Evolutionary conservation across 2,329 filamentous ascomycete species (phyloP), one percentile per base, ranked within the genome.

Genomic region (Fusarium xylarioides): DNA sequence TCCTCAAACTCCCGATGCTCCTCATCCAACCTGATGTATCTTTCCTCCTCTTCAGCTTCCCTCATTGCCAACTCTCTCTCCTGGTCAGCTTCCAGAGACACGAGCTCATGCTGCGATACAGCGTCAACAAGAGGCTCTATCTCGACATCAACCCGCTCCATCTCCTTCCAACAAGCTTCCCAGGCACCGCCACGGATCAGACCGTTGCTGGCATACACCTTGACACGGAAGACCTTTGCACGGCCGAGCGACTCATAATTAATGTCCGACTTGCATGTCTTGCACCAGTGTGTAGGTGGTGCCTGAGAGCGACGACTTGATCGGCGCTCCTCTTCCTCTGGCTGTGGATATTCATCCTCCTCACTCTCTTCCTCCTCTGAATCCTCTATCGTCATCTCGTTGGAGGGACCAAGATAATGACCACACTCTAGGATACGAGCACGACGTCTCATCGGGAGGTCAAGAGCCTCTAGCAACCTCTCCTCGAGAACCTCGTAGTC

Each of bases 81-180:
- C 63, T 85, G 83, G 40, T 84, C 81, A 12, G 83, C 81, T 42
- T 84, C 85, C 14, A 91, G 81, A n/a, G 83, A 83, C 66, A 91
- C 88, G 26, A 95, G 83, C 73, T 90, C 89, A 23, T 87, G 86
- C 60, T 90, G 86, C 18, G 92, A 79, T 3, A 85, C 82, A 0
- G 88, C 81, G 23, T 90, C 88, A 16, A 95, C 87, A 78, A 91
- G 89, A 7, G 96, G 93, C 76, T 93, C 90, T 58, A 99, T 90
- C 81, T 98, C 95, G 4, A 97, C 93, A 79, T 99, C 96, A 1
- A 98, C 94, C n/a, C 95, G 90, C 83, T 99, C 96, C 96, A 99
- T 99, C 82, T 98, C 95, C 75, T 90, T 93, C 95, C 95, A 99
- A 66, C 94, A 95, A 5, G 95, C 95, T 9, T 90, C 90, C 96